phyloP scores from a whole-genome alignment of 192 early-diverging fungal species.

The Mortierella alpina region DNA sequence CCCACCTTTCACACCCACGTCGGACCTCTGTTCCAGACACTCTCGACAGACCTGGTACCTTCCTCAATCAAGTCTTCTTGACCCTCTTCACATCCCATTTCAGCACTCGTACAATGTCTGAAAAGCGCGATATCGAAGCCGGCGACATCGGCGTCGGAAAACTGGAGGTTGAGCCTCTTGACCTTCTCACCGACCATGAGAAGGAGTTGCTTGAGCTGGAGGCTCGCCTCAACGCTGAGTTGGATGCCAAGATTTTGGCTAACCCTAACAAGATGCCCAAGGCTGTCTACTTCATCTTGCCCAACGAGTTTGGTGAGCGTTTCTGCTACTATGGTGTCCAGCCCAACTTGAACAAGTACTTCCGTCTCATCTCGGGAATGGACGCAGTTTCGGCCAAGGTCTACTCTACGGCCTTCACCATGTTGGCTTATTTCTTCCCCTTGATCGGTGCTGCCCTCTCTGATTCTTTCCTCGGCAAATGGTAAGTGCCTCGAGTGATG shows the following conservation, averaged over 20 bases:
- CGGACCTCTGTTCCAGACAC: neutral
- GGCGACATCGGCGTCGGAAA: neutral
- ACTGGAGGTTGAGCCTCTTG: neutral
- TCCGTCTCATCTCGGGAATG: constrained; percentile 53
- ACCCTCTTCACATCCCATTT: neutral
- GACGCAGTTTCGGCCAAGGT: constrained; percentile 25
- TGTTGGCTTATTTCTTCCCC: constrained; percentile 69
- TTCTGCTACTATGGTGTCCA: constrained; percentile 73
- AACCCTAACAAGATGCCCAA: constrained; percentile 60
- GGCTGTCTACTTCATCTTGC: constrained; percentile 62
- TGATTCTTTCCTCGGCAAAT: constrained; percentile 76
- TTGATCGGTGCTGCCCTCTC: constrained; percentile 68
- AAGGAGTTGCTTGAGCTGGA: constrained; percentile 38
- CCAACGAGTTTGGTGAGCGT: constrained; percentile 60
- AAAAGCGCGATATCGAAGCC: constrained; percentile 1
- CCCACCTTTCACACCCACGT: neutral
- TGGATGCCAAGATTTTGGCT: constrained; percentile 60
- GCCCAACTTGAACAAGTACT: constrained; percentile 61
- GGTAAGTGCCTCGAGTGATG: too few species aligned
- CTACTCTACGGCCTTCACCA: constrained; percentile 53
- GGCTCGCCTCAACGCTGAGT: constrained; percentile 59
- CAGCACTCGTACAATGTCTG: neutral
- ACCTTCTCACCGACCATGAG: constrained; percentile 14
- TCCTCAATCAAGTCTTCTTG: neutral
- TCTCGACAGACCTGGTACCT: neutral